phyloP scores from a whole-genome alignment of 306 rosid genomes.

The Cicer cuneatum region DNA sequence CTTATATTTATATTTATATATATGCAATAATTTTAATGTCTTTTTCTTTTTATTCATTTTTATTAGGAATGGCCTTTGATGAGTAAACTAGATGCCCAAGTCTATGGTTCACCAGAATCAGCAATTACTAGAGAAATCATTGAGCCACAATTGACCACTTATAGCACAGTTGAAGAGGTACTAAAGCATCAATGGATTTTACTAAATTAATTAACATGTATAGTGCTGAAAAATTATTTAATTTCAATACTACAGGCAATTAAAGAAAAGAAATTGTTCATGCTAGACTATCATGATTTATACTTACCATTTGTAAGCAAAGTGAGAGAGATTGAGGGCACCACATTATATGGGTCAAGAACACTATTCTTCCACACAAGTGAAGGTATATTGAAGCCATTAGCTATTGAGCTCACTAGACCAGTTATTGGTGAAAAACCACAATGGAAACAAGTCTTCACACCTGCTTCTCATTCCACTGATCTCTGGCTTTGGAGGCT shows the following conservation, averaged over 20 bases:
- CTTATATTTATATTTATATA: background rate
- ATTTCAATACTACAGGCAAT: slow-evolving; percentile 46
- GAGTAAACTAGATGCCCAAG: slow-evolving; percentile 50
- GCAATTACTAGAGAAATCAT: slow-evolving; percentile 56
- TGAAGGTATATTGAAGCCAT: slow-evolving; percentile 57
- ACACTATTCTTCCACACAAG: slow-evolving; percentile 51
- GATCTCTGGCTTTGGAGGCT: slow-evolving; percentile 59
- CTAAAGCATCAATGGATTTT: background rate
- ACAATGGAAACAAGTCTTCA: slow-evolving; percentile 56
- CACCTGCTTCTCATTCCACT: slow-evolving; percentile 46
- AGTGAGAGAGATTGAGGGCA: slow-evolving; percentile 52
- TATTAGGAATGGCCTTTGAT: slow-evolving; percentile 56
- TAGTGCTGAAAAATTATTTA: background rate
- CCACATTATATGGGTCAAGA: slow-evolving; percentile 56
- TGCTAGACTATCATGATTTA: slow-evolving; percentile 58
- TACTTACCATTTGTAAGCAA: slow-evolving; percentile 56
- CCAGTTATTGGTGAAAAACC: slow-evolving; percentile 46
- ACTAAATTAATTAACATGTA: slow-evolving; percentile 2
- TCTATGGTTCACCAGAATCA: slow-evolving; percentile 60
- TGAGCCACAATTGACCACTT: slow-evolving; percentile 45
- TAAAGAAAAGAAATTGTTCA: slow-evolving; percentile 51
- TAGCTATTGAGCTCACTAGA: slow-evolving; percentile 58
- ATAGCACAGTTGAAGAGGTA: slow-evolving; percentile 53
- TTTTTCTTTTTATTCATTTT: background rate
- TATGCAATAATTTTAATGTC: background rate